These are phyloP conservation scores for Umbelopsis ramanniana DNA, from an alignment of 192 early-diverging fungal species.

Conservation along the genomic window DNA sequence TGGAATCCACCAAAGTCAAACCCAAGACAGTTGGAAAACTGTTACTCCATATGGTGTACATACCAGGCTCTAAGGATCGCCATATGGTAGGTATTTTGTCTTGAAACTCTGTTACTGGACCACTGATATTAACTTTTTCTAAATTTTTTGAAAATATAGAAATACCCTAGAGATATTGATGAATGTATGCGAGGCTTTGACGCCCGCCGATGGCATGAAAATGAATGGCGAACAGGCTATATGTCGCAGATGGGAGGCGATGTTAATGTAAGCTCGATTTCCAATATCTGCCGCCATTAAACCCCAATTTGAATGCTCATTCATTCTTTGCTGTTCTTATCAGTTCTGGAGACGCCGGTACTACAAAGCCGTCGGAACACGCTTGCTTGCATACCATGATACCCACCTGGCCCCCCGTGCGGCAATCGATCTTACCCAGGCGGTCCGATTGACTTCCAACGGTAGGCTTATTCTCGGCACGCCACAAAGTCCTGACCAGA, in stretches of 20 bases:
- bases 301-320: background rate
- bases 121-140: background rate
- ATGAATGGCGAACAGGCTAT: slow-evolving; percentile 24
- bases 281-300: background rate
- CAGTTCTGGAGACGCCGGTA: slow-evolving; percentile 37
- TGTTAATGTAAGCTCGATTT: slow-evolving; percentile 27
- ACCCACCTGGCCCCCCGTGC: slow-evolving; percentile 19
- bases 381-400: slow-evolving; percentile 29
- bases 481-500: slow-evolving; percentile 8
- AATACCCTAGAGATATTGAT: slow-evolving; percentile 27
- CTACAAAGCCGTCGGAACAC: slow-evolving; percentile 28
- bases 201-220: slow-evolving; percentile 26
- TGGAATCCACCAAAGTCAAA: slow-evolving; percentile 11
- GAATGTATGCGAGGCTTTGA: slow-evolving; percentile 30
- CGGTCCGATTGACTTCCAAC: slow-evolving; percentile 12
- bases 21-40: slow-evolving; percentile 29
- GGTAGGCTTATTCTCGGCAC: background rate
- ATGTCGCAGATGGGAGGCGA: slow-evolving; percentile 42
- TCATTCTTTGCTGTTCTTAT: background rate
- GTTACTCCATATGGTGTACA: slow-evolving; percentile 25
- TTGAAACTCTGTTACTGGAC: background rate
- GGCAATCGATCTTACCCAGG: slow-evolving; percentile 34
- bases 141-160: background rate
- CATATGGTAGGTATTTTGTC: background rate
- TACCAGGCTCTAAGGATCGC: slow-evolving; percentile 23